A percentile compares a stretch with the other conserved stretches of the same genome.
phyloP scores from a whole-genome alignment of 805 yeast species.

The Diddensiella caesifluorescens region DNA sequence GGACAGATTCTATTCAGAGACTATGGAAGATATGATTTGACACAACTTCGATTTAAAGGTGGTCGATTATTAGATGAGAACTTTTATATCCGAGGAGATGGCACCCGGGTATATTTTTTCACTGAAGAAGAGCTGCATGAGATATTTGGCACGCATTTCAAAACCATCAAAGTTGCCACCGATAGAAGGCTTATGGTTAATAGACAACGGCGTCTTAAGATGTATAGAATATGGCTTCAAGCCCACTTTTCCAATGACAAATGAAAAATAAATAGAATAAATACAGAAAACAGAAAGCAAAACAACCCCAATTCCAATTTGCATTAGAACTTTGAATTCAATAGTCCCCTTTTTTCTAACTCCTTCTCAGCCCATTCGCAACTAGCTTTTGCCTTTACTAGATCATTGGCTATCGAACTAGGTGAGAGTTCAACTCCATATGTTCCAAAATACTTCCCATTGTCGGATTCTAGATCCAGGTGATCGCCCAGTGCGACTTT shows the following conservation, averaged over 20 bases:
- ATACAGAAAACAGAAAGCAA: too few species aligned
- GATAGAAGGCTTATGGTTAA: slow-evolving; percentile 89
- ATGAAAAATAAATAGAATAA: too few species aligned
- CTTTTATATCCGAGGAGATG: slow-evolving; percentile 95
- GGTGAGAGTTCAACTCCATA: slow-evolving; percentile 55
- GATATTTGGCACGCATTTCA: slow-evolving; percentile 62
- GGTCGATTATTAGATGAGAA: slow-evolving; percentile 83
- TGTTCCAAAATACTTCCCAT: slow-evolving; percentile 63
- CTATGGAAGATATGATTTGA: slow-evolving; percentile 92
- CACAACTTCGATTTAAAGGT: slow-evolving; percentile 90
- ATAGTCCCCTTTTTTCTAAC: slow-evolving; percentile 26
- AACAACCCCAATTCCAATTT: neutral
- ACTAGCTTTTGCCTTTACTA: slow-evolving; percentile 58
- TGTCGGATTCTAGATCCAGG: slow-evolving; percentile 47
- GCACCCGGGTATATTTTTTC: slow-evolving; percentile 94
- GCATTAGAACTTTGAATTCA: neutral
- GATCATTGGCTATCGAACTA: slow-evolving; percentile 51
- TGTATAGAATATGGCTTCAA: slow-evolving; percentile 97
- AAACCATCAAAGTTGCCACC: slow-evolving; percentile 73
- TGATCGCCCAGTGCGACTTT: slow-evolving; percentile 55
- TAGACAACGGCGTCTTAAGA: slow-evolving; percentile 84
- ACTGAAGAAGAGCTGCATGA: slow-evolving; percentile 84
- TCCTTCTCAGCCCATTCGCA: slow-evolving; percentile 77
- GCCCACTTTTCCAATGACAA: slow-evolving; percentile 55
- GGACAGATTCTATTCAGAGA: slow-evolving; percentile 87